These are phyloP conservation scores for Crithidia acanthocephali DNA, from an alignment of 208 protist species.

Conservation along the genomic window DNA sequence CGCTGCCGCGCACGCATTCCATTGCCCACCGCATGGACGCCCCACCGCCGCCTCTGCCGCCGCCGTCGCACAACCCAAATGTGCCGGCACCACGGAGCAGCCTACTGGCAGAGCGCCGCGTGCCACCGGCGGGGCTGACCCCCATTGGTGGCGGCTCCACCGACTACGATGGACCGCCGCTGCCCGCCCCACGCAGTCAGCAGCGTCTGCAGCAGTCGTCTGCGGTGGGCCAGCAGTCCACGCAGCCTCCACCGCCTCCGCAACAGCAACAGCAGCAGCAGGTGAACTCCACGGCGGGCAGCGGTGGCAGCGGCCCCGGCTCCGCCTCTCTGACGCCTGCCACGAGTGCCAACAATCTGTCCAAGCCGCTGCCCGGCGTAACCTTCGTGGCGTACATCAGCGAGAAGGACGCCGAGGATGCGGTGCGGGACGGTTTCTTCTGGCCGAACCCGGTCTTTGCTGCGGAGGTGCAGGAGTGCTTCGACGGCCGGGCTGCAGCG, in stretches of 20 bases:
- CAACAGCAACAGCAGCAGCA: background rate
- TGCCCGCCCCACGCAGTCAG: constrained; percentile 31
- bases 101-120: constrained; percentile 20
- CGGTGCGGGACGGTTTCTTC: constrained; percentile 57
- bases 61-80: constrained; percentile 22
- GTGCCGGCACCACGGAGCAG: constrained; percentile 36
- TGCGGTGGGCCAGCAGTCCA: background rate
- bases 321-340: constrained; percentile 18
- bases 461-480: constrained; percentile 45
- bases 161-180: constrained; percentile 26
- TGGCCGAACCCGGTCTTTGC: constrained; percentile 40
- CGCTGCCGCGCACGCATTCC: constrained; percentile 27
- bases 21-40: constrained; percentile 27
- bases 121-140: constrained; percentile 19
- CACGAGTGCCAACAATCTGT: constrained; percentile 8
- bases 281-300: background rate
- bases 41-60: constrained; percentile 21
- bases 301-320: constrained; percentile 1
- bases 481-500: constrained; percentile 34
- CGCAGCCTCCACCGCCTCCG: too few relatives aligned
- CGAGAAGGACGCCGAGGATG: constrained; percentile 51
- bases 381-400: constrained; percentile 52
- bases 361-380: constrained; percentile 16
- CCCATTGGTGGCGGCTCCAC: constrained; percentile 26
- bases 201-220: constrained; percentile 20